These are phyloP conservation scores for Grigorovia yakushimaensis DNA, from an alignment of 805 yeast species.

Conservation along the genomic window DNA sequence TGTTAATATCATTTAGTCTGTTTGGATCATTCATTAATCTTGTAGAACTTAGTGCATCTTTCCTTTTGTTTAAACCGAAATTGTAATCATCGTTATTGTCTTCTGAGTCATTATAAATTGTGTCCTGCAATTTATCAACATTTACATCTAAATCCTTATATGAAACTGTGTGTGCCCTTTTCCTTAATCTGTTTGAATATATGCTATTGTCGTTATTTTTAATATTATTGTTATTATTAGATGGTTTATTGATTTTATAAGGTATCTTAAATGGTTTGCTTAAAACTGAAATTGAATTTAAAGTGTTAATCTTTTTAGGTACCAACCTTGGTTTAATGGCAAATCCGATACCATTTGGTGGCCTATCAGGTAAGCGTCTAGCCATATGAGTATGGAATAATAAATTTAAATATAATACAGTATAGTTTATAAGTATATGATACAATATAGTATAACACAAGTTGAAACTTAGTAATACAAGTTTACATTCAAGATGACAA, in stretches of 20 bases:
- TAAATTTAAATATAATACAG: no score
- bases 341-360: constrained; percentile 45
- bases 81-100: no score
- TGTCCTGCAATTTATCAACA: constrained; percentile 9
- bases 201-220: neutral
- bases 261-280: constrained; percentile 66
- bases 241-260: constrained; percentile 25
- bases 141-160: constrained; percentile 33
- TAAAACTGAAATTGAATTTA: constrained; percentile 43
- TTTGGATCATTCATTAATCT: constrained; percentile 35
- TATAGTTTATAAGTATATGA: no score
- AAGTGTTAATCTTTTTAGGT: constrained; percentile 43
- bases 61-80: constrained; percentile 13
- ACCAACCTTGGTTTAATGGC: constrained; percentile 60
- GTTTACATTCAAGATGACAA: no score
- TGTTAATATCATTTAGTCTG: constrained; percentile 30
- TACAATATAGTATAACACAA: no score
- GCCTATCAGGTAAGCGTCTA: constrained; percentile 33
- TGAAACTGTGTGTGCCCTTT: constrained; percentile 28
- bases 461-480: no score
- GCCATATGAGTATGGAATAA: constrained; percentile 26
- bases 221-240: neutral
- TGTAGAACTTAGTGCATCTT: constrained; percentile 55
- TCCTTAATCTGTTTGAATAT: constrained; percentile 12
- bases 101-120: neutral